phyloP scores from a whole-genome alignment of 148 eudicot species.

The Dysphania ambrosioides region DNA sequence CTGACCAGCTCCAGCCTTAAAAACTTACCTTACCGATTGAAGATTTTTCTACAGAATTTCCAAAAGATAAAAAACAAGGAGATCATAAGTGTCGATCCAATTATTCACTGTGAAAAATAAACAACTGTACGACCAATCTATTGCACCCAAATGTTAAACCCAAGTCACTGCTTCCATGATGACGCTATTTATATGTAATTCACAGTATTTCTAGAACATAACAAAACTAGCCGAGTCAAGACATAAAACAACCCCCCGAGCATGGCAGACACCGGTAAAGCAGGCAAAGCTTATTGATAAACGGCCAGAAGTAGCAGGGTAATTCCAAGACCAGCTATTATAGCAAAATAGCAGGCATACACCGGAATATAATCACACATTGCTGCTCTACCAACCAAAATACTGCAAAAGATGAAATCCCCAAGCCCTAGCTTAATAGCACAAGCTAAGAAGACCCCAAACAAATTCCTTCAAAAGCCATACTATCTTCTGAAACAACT shows the following conservation, averaged over 20 bases:
- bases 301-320: slow-evolving; percentile 75
- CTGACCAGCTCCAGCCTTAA: neutral
- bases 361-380: slow-evolving; percentile 95
- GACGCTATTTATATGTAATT: neutral
- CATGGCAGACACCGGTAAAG: slow-evolving; percentile 80
- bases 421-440: slow-evolving; percentile 89
- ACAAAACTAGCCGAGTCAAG: slow-evolving; percentile 71
- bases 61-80: neutral
- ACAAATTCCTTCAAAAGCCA: slow-evolving; percentile 84
- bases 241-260: slow-evolving; percentile 87
- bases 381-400: slow-evolving; percentile 93
- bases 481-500: slow-evolving; percentile 35
- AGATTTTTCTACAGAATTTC: neutral
- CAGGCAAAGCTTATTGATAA: slow-evolving; percentile 92
- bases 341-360: slow-evolving; percentile 88
- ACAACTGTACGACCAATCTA: neutral
- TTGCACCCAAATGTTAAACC: neutral
- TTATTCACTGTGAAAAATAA: slow-evolving; percentile 6
- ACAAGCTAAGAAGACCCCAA: slow-evolving; percentile 80
- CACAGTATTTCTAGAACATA: slow-evolving; percentile 63
- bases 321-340: slow-evolving; percentile 86
- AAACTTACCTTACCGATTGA: neutral
- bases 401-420: slow-evolving; percentile 92
- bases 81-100: neutral
- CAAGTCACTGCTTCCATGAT: slow-evolving; percentile 3